Base-by-base conservation (phyloP, 352 stramenopile species). In the Phytopythium montanum region DNA sequence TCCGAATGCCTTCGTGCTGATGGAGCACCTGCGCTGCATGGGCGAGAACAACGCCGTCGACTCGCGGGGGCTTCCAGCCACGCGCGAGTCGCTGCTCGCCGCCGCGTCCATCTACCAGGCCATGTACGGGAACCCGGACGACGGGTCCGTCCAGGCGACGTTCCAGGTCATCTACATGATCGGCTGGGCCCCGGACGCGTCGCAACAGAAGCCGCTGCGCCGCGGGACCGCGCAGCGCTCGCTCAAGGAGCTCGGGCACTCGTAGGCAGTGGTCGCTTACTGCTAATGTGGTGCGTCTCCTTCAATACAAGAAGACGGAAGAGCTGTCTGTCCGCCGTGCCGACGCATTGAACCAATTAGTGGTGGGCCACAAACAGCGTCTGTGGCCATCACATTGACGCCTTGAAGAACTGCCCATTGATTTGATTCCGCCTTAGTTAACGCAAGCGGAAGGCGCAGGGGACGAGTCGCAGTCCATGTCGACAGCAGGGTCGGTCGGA, bases 91-190 rank as follows among this genome's bases (percentile, higher is more conserved):
- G 23, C 88, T 99, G 63, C 75, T 99, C 25, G 92, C 96, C 6
- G 78, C 90, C 1, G 95, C 96, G 0, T 93, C 94, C 54, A 91
- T 99, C 56, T 99, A 99, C 69, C 88, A 99, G 71, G 77, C 90
- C 46, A 93, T 97, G 78, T 97, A 95, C 63, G 90, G 79, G 21
- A 81, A 95, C 48, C 62, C 81, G n/a, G n/a, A n/a, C 31, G 87
- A 97, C 59, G 90, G 88, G 9, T 84, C 82, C 3, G 83, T 99
- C 16, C 85, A 94, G n/a, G 96, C 95, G 13, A 98, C 95, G 0
- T 98, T 98, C 60, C 93, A 99, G 73, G 76, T 95, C 31, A 97
- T 99, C 39, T 99, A 98, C 80, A 96, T 98, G 61, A 99, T 99
- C 73, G 97, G 97, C 45, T 99, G 97, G 97, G 96, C 93, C 42